phyloP scores from a whole-genome alignment of 495 filamentous ascomycete species.

The Aspergillus diversus region DNA sequence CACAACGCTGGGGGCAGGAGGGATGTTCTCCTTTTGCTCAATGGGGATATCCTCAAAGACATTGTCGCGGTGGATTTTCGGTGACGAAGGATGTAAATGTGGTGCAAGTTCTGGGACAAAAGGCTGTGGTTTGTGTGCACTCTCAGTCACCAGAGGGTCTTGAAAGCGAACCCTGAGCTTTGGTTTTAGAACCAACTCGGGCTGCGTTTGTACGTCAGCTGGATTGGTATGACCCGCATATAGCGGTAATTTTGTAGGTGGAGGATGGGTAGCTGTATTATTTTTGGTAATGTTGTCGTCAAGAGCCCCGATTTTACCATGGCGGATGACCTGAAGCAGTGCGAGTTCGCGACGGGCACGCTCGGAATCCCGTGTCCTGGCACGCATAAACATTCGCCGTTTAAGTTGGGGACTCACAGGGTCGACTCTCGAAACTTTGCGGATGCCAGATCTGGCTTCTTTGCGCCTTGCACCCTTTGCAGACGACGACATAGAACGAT shows the following conservation, averaged over 20 bases:
- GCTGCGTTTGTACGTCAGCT: neutral
- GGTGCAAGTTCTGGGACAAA: conserved; percentile 16
- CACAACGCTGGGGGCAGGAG: neutral
- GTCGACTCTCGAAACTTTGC: conserved; percentile 10
- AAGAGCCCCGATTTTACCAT: conserved; percentile 2
- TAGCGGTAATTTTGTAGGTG: neutral
- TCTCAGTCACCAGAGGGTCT: conserved; percentile 14
- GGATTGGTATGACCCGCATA: neutral
- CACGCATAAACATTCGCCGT: conserved; percentile 1
- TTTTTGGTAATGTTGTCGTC: conserved; percentile 1
- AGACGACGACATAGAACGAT: neutral
- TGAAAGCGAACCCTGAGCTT: conserved; percentile 18
- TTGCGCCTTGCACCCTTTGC: neutral
- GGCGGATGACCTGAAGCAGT: conserved; percentile 2
- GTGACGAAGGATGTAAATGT: conserved; percentile 8
- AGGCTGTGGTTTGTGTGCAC: neutral
- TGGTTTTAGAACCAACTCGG: neutral
- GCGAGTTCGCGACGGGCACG: conserved; percentile 7
- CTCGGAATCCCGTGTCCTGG: conserved; percentile 5
- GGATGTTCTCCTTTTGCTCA: conserved; percentile 22
- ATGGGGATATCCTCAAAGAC: neutral
- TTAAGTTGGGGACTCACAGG: conserved; percentile 15
- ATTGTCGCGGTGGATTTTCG: neutral
- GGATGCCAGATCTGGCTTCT: conserved; percentile 4
- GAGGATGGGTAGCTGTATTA: neutral